These are phyloP conservation scores for Hypomyces rosellus DNA, from an alignment of 2,329 filamentous ascomycete genomes.

Conservation along the genomic window DNA sequence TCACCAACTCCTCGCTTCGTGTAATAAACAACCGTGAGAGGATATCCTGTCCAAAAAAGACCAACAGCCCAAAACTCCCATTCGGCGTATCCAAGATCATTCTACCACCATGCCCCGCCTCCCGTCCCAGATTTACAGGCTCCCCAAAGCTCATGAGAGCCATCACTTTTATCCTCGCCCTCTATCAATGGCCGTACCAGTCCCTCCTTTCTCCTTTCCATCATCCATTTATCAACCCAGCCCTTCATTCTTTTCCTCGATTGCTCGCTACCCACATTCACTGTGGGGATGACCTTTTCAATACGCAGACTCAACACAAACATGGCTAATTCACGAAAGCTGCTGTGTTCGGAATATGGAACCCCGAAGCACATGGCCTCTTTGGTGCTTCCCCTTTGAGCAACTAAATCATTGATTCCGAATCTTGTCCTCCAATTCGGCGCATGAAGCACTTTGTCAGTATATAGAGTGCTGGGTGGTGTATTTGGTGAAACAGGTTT, in stretches of 20 bases:
- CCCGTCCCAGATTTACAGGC: constrained; percentile 33
- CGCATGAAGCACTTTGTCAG: constrained; percentile 46
- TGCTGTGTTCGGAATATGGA: constrained; percentile 93
- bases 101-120: constrained; percentile 35
- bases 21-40: no score
- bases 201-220: constrained; percentile 51
- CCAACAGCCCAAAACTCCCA: no score
- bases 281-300: constrained; percentile 85
- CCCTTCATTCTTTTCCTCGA: constrained; percentile 54
- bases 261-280: constrained; percentile 65
- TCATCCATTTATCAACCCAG: constrained; percentile 59
- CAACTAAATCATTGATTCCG: constrained; percentile 62
- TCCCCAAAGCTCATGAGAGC: constrained; percentile 27
- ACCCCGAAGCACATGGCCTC: constrained; percentile 88
- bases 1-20: not conserved
- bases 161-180: constrained; percentile 29
- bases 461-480: constrained; percentile 43
- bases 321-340: constrained; percentile 88
- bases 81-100: not conserved
- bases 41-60: no score
- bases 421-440: constrained; percentile 73
- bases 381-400: constrained; percentile 75
- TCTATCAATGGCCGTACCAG: constrained; percentile 39
- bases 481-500: constrained; percentile 49
- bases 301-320: constrained; percentile 85